Evolutionary conservation across 108 stramenopile genomes (phyloP), one percentile per base, ranked within the genome.

Genomic region (Fistulifera pelliculosa): DNA sequence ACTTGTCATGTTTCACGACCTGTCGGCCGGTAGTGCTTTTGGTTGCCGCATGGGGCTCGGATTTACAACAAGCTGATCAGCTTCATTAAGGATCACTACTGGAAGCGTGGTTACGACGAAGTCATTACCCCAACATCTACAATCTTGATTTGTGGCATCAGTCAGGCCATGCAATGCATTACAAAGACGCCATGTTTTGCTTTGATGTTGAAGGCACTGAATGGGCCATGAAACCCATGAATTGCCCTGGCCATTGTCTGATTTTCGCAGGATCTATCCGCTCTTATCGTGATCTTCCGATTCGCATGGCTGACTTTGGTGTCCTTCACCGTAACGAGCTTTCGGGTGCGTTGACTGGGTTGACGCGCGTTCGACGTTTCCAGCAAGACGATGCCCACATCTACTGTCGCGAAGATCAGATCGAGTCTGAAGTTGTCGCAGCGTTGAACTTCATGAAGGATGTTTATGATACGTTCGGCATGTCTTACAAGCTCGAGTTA

Each of bases 151-250:
- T 99, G 15, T 99, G 99, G 99, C 78, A 94, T 62, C 79, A 83
- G 47, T 89, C 86, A 39, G 99, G 99, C 25, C 99, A 99, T 66
- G 94, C 94, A 41, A 68, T 94, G 83, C 99, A 99, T 73, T 99
- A 99, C 88, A 91, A 94, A 73, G 94, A 96, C 65, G 81, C 80
- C 70, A 96, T 95, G 95, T 95, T 97, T 62, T 78, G 83, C 56
- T 96, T 95, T 58, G 90, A 96, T 40, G 92, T 95, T 7, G 96
- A 96, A 52, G 92, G 88, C 23, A 70, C 80, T 59, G 90, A 93
- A 63, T 95, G 84, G 84, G 98, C 89, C 38, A 83, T 99, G 87
- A 98, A 98, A 66, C 99, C 99, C 38, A 99, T 99, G 99, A 99
- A 99, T 74, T 99, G 99, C 62, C 99, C 99, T 42, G 97, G 93